Evolutionary conservation across 805 yeast species (phyloP).

Genomic region (Lachancea quebecensis): DNA sequence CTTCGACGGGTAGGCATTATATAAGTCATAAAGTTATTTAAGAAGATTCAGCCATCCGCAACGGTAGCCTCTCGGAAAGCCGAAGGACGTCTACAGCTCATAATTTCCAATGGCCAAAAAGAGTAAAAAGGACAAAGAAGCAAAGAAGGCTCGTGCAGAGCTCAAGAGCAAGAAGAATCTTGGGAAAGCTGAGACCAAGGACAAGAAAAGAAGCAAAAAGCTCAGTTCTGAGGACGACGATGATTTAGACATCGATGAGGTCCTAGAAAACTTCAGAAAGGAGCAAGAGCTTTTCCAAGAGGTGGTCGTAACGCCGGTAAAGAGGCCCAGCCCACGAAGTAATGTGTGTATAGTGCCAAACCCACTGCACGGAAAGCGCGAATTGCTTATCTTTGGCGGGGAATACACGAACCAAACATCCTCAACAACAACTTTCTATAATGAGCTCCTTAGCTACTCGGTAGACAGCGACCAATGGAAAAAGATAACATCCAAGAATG

Average conservation of each 20-base stretch:
- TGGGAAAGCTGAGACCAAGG: conserved; percentile 65
- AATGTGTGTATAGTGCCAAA: conserved; percentile 70
- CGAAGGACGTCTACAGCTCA: background rate
- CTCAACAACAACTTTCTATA: conserved; percentile 59
- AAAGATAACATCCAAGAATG: conserved; percentile 65
- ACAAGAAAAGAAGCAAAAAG: conserved; percentile 69
- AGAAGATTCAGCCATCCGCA: too few species aligned
- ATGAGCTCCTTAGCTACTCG: conserved; percentile 69
- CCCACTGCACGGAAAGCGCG: conserved; percentile 70
- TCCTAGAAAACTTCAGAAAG: conserved; percentile 66
- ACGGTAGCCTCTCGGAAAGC: background rate
- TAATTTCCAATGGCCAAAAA: conserved; percentile 67
- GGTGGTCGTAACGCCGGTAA: conserved; percentile 50
- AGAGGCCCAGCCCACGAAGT: conserved; percentile 60
- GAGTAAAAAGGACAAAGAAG: conserved; percentile 79
- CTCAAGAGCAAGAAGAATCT: conserved; percentile 72
- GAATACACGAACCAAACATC: conserved; percentile 49
- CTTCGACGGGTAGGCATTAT: background rate
- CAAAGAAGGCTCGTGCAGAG: conserved; percentile 83
- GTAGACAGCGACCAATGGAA: conserved; percentile 81
- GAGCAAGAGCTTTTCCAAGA: conserved; percentile 78
- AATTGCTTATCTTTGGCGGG: conserved; percentile 85
- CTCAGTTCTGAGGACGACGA: conserved; percentile 65
- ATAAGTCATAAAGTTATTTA: too few species aligned
- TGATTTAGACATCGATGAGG: conserved; percentile 79